These are phyloP conservation scores for Plasmodium ovale DNA, from an alignment of 169 alveolate species.

Conservation along the genomic window DNA sequence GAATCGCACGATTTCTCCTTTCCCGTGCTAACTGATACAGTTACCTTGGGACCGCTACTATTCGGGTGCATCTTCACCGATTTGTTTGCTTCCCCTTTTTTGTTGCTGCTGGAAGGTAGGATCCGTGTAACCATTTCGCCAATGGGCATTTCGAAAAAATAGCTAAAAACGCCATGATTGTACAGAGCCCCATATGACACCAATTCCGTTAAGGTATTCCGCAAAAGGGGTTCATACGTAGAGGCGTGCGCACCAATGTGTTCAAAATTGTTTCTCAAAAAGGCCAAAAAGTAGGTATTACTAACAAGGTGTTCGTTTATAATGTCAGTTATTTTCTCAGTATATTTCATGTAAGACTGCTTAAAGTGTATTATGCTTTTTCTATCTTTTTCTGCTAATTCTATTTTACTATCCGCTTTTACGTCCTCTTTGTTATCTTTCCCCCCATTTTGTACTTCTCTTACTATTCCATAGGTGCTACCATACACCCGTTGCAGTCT, in stretches of 20 bases:
- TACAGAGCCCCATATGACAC: not conserved
- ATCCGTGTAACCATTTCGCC: no score
- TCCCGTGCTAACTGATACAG: no score
- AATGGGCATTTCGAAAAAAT: not conserved
- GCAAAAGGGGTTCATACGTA: not conserved
- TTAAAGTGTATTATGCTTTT: slow-evolving; percentile 23
- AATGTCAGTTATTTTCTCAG: not conserved
- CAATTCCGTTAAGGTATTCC: slow-evolving; percentile 1
- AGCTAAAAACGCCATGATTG: not conserved
- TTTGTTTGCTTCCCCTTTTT: no score
- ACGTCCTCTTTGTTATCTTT: not conserved
- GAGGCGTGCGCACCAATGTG: not conserved
- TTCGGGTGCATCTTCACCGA: no score
- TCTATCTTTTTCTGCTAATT: not conserved
- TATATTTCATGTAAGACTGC: slow-evolving; percentile 51
- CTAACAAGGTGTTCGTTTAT: slow-evolving; percentile 29
- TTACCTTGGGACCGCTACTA: no score
- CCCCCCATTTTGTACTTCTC: not conserved
- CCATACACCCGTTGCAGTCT: not conserved
- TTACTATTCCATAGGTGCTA: not conserved
- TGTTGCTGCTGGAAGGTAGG: no score
- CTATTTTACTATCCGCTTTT: not conserved
- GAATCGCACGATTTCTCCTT: no score
- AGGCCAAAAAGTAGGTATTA: slow-evolving; percentile 11
- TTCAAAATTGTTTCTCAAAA: slow-evolving; percentile 6